phyloP scores from a whole-genome alignment of 805 yeast species.

The Candida chauliodis region DNA sequence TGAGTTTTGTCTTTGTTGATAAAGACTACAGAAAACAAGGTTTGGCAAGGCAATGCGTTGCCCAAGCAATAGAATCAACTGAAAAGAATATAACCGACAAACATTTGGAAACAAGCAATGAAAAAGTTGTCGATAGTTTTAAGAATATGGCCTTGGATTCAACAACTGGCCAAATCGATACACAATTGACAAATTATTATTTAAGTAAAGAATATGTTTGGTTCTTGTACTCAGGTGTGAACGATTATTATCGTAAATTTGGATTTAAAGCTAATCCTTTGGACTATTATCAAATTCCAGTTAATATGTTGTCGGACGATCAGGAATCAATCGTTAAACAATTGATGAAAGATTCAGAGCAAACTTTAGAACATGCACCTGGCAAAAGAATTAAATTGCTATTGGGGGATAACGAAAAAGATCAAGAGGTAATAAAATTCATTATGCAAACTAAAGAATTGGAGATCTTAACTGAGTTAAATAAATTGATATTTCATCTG shows the following conservation, averaged over 20 bases:
- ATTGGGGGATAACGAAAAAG: slow-evolving; percentile 19
- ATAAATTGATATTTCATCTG: slow-evolving; percentile 29
- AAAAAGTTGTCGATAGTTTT: slow-evolving; percentile 25
- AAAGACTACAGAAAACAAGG: slow-evolving; percentile 25
- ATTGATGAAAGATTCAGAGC: slow-evolving; percentile 14
- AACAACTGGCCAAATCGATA: slow-evolving; percentile 25
- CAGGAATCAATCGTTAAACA: slow-evolving; percentile 19
- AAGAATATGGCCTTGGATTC: slow-evolving; percentile 24
- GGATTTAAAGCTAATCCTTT: slow-evolving; percentile 48
- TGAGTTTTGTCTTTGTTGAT: slow-evolving; percentile 26
- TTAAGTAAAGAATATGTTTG: slow-evolving; percentile 35
- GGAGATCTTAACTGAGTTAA: slow-evolving; percentile 34
- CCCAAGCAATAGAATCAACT: slow-evolving; percentile 25
- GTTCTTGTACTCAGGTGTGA: slow-evolving; percentile 70
- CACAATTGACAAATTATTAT: slow-evolving; percentile 28
- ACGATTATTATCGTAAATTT: slow-evolving; percentile 58
- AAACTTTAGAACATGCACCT: neutral
- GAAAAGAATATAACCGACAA: slow-evolving; percentile 28
- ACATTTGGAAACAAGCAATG: slow-evolving; percentile 20
- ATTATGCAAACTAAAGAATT: slow-evolving; percentile 34
- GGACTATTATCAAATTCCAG: slow-evolving; percentile 32
- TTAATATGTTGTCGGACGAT: slow-evolving; percentile 12
- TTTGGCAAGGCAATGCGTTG: slow-evolving; percentile 24
- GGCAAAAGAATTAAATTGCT: slow-evolving; percentile 32
- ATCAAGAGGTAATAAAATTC: slow-evolving; percentile 25